A percentile compares a stretch with the other conserved stretches of the same genome.
These are phyloP conservation scores for Hyaloscypha variabilis DNA, from an alignment of 495 filamentous ascomycete species.

Conservation along the genomic window DNA sequence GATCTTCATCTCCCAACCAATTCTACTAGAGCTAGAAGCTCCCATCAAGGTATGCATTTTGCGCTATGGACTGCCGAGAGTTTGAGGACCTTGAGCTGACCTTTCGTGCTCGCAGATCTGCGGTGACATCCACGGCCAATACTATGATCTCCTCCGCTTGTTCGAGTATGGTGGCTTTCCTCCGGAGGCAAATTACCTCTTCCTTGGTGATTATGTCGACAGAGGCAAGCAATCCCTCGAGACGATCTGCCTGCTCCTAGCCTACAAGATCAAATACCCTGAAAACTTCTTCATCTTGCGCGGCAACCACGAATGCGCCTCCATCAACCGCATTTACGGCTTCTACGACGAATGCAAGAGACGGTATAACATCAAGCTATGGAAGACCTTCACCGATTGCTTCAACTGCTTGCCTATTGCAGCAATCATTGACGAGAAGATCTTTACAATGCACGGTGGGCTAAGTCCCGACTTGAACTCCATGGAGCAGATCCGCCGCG, in stretches of 20 bases:
- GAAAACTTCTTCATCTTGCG: conserved; percentile 99
- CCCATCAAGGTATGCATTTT: conserved; percentile 86
- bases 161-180: conserved; percentile 99
- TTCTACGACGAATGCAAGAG: conserved; percentile 99
- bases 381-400: conserved; percentile 99
- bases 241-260: conserved; percentile 96
- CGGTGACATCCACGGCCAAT: conserved; percentile 99
- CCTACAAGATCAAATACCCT: conserved; percentile 99
- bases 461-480: conserved; percentile 97
- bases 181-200: conserved; percentile 98
- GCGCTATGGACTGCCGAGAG: conserved; percentile 6
- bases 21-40: conserved; percentile 94
- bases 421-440: conserved; percentile 99
- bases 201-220: conserved; percentile 98
- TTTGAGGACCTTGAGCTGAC: not conserved
- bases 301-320: conserved; percentile 98
- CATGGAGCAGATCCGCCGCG: conserved; percentile 98
- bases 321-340: conserved; percentile 99
- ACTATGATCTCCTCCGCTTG: conserved; percentile 95
- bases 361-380: conserved; percentile 99
- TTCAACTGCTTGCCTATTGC: conserved; percentile 99
- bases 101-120: conserved; percentile 69
- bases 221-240: conserved; percentile 99
- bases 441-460: conserved; percentile 99
- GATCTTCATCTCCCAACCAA: conserved; percentile 99